Conservation (phyloP, 169 alveolate species). For the Plasmodium ovale region DNA sequence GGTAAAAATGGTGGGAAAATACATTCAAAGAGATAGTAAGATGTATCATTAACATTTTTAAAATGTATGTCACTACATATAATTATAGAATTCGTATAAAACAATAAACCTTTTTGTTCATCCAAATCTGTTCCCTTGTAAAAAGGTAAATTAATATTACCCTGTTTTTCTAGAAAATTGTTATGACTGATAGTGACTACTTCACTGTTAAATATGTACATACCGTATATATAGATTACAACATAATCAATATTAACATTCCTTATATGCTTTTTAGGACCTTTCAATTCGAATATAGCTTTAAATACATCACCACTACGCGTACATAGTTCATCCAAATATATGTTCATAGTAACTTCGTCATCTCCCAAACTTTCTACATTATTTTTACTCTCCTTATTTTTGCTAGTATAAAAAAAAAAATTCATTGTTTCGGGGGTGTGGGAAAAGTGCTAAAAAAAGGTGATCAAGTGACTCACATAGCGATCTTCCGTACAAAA, state of each 20-base stretch:
- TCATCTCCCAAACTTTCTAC: slow-evolving; percentile 11
- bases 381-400: not conserved
- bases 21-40: slow-evolving; percentile 9
- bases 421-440: slow-evolving; percentile 12
- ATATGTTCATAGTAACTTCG: slow-evolving; percentile 8
- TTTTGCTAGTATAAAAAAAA: slow-evolving; percentile 13
- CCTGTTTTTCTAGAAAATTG: slow-evolving; percentile 4
- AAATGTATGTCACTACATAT: slow-evolving; percentile 25
- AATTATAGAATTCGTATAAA: slow-evolving; percentile 45
- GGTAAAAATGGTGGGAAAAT: slow-evolving; percentile 39
- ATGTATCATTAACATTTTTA: not conserved
- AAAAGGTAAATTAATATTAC: slow-evolving; percentile 35
- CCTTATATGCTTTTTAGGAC: slow-evolving; percentile 20
- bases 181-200: not conserved
- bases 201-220: slow-evolving; percentile 33
- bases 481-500: too few species aligned
- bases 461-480: too few species aligned
- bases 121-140: not conserved
- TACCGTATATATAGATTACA: slow-evolving; percentile 44
- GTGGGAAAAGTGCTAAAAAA: too few species aligned
- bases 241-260: slow-evolving; percentile 27
- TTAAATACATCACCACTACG: slow-evolving; percentile 50
- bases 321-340: slow-evolving; percentile 19
- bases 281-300: slow-evolving; percentile 23
- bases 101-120: slow-evolving; percentile 20